Base-by-base conservation (phyloP, 2,329 filamentous ascomycete species). In the Colletotrichum neosansevieriae region DNA sequence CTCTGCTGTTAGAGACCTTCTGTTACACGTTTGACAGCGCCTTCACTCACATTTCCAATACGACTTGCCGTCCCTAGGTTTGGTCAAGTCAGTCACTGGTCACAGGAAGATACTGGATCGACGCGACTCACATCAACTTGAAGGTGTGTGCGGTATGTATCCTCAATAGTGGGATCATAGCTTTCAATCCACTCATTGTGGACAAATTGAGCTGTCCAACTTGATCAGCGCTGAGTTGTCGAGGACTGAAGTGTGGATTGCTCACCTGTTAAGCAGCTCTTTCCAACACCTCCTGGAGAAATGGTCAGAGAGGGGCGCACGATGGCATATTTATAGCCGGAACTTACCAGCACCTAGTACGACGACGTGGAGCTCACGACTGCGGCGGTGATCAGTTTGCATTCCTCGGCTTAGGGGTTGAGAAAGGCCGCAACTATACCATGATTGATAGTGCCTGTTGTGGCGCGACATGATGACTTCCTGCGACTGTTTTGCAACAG, bases 111-210 rank as follows among this genome's bases (percentile, higher is more conserved):
- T 13, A 58, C 34, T 49, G 11, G 15, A 21, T 21, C 24, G 13
- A 32, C 24, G 49, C 36, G 61, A 88, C 92, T 85, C 83, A 96
- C 94, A 85, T 97, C 94, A 71, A 97, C 92, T 74, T 94, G 85
- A 50, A 92, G 84, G 73, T 92, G 90, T 70, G 91, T 92, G 70
- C 91, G 86, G 77, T 93, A 93, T 34, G 91, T 92, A 78, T 93
- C 91, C 77, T 93, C 91, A 73, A 93, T 93, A 17, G 91, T 93
- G 15, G 91, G 91, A 78, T 93, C 91, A 80, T 93, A 93, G 78
- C 89, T 92, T 80, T 97, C 94, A 77, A 97, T 95, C 92, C 94
- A 97, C 74, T 97, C 92, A 82, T 96, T 94, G 80, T 96, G 93
- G 59, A 97, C 94, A 76, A 97, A 97, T 85, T 97, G 94, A 75